These are phyloP conservation scores for Fusarium verticillioides DNA, from an alignment of 2,329 filamentous ascomycete genomes.

Conservation along the genomic window DNA sequence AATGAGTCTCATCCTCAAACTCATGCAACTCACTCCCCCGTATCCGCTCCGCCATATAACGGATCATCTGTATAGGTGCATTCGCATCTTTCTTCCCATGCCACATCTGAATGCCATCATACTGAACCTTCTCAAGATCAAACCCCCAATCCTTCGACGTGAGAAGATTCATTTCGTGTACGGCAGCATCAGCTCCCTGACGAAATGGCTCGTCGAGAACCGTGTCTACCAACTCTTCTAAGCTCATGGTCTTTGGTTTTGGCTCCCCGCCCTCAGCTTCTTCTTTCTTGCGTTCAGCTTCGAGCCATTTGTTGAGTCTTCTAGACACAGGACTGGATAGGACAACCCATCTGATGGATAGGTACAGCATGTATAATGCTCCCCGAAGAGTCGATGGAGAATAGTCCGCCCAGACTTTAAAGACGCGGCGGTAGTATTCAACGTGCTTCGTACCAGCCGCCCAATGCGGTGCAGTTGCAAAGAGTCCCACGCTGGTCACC, in stretches of 20 bases:
- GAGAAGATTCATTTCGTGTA: conserved; percentile 48
- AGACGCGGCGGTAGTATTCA: conserved; percentile 34
- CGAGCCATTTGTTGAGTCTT: conserved; percentile 26
- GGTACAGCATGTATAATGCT: conserved; percentile 6
- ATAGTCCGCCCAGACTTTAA: conserved; percentile 30
- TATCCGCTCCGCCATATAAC: conserved; percentile 52
- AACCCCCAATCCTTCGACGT: conserved; percentile 47
- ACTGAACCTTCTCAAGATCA: conserved; percentile 43
- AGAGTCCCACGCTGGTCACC: conserved; percentile 51
- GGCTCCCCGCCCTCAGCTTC: not conserved
- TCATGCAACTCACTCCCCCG: conserved; percentile 49
- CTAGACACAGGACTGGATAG: not conserved
- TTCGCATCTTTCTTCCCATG: conserved; percentile 49
- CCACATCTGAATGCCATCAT: conserved; percentile 46
- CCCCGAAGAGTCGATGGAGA: conserved; percentile 41
- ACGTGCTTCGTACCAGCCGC: conserved; percentile 47
- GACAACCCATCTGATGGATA: conserved; percentile 15
- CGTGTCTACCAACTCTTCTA: conserved; percentile 42
- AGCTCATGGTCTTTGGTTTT: conserved; percentile 22
- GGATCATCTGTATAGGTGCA: conserved; percentile 48
- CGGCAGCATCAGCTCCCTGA: conserved; percentile 41
- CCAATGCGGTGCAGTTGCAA: conserved; percentile 52
- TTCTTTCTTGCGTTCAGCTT: conserved; percentile 11
- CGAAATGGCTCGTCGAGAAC: conserved; percentile 46
- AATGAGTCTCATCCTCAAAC: conserved; percentile 50